phyloP scores from a whole-genome alignment of 805 yeast species.

The Blastobotrys parvus region DNA sequence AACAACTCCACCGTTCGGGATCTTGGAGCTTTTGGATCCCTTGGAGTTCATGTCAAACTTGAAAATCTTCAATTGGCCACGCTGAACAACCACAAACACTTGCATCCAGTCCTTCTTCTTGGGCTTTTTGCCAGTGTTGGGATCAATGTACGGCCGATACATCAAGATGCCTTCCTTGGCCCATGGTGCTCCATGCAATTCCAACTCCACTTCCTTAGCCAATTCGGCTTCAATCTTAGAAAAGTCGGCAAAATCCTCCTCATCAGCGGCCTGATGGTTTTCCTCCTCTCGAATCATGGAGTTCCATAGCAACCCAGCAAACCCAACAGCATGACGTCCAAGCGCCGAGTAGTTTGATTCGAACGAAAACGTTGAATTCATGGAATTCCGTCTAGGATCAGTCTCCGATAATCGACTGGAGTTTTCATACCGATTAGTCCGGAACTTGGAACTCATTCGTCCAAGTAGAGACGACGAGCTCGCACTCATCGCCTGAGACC shows the following conservation, averaged over 20 bases:
- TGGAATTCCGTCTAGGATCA: conserved; percentile 14
- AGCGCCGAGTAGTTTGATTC: conserved; percentile 25
- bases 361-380: conserved; percentile 31
- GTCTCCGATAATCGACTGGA: conserved; percentile 10
- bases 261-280: conserved; percentile 9
- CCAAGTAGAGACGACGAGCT: conserved; percentile 14
- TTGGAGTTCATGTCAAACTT: conserved; percentile 33
- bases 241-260: conserved; percentile 23
- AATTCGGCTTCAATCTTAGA: conserved; percentile 29
- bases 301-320: conserved; percentile 25
- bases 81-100: conserved; percentile 57
- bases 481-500: conserved; percentile 4
- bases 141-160: conserved; percentile 23
- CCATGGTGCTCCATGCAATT: conserved; percentile 69
- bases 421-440: conserved; percentile 9
- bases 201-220: conserved; percentile 51
- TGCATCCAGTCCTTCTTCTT: conserved; percentile 36
- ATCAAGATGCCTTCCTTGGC: conserved; percentile 62
- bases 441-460: conserved; percentile 9
- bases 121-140: conserved; percentile 20
- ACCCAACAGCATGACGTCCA: conserved; percentile 27
- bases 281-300: conserved; percentile 23
- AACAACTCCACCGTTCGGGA: conserved; percentile 20
- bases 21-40: conserved; percentile 22
- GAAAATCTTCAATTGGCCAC: conserved; percentile 55